These are phyloP conservation scores for Fragaria nilgerrensis DNA, from an alignment of 306 rosid species.

Conservation along the genomic window DNA sequence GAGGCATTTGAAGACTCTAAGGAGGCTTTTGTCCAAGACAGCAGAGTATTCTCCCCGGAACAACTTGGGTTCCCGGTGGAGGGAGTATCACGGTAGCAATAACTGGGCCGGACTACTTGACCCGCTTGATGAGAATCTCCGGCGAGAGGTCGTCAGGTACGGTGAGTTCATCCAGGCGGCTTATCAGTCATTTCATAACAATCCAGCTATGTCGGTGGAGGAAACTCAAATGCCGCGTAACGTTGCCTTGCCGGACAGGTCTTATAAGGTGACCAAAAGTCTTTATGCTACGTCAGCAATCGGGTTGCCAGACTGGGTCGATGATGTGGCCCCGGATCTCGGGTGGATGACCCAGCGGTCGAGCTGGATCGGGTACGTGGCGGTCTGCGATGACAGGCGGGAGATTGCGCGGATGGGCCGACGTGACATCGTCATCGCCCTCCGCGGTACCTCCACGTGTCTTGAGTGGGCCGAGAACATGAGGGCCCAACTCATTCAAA, in stretches of 20 bases:
- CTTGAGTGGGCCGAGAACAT: constrained; percentile 91
- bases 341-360: constrained; percentile 98
- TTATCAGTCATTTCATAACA: constrained; percentile 62
- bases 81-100: constrained; percentile 70
- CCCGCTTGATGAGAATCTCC: constrained; percentile 89
- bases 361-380: constrained; percentile 90
- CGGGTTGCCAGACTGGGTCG: constrained; percentile 80
- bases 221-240: constrained; percentile 45
- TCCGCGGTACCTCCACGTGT: constrained; percentile 93
- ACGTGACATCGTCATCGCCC: constrained; percentile 77
- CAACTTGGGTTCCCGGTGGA: constrained; percentile 57
- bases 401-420: constrained; percentile 84
- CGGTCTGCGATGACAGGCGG: constrained; percentile 73
- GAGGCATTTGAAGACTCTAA: constrained; percentile 54
- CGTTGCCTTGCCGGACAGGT: constrained; percentile 51
- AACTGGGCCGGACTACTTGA: constrained; percentile 84
- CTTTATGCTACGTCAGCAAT: constrained; percentile 87
- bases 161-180: constrained; percentile 94
- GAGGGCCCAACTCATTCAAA: constrained; percentile 55
- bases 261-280: constrained; percentile 68
- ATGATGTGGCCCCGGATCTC: constrained; percentile 77
- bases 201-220: constrained; percentile 65
- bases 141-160: constrained; percentile 80
- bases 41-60: constrained; percentile 78
- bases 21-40: constrained; percentile 61